Percentiles rank a stretch among this genome's conserved stretches.
Conservation (phyloP, 164 flowering plant genomes). For the Dillenia turbinata region DNA sequence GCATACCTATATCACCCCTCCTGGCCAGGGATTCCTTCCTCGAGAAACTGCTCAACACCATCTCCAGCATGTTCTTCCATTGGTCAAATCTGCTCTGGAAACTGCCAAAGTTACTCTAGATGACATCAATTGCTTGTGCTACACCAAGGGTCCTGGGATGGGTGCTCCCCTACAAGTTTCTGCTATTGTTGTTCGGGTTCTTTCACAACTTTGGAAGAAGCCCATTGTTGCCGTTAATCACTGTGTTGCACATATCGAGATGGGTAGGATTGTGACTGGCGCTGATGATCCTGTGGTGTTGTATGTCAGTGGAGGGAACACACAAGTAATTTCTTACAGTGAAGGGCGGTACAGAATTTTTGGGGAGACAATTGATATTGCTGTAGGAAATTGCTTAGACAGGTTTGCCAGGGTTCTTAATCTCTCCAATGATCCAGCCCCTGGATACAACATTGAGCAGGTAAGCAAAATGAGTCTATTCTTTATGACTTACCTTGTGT, state of each 20-base stretch:
- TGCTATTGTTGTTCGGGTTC: constrained; percentile 71
- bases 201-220: constrained; percentile 84
- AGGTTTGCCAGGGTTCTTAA: constrained; percentile 85
- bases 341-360: constrained; percentile 89
- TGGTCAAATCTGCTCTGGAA: constrained; percentile 62
- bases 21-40: constrained; percentile 96
- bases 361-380: constrained; percentile 98
- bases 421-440: constrained; percentile 91
- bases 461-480: constrained; percentile 20
- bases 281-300: constrained; percentile 93
- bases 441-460: constrained; percentile 98
- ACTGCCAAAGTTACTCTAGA: constrained; percentile 49
- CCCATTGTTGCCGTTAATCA: constrained; percentile 94
- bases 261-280: constrained; percentile 92
- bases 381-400: constrained; percentile 96
- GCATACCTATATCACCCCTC: constrained; percentile 94
- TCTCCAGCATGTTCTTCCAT: constrained; percentile 75
- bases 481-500: neutral
- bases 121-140: constrained; percentile 89
- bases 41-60: constrained; percentile 97
- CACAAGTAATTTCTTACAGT: constrained; percentile 94
- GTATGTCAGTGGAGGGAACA: constrained; percentile 97
- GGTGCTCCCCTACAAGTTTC: constrained; percentile 93
- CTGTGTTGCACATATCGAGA: constrained; percentile 97
- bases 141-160: constrained; percentile 98